phyloP scores from a whole-genome alignment of 306 rosid species.

The Cucumis hystrix region DNA sequence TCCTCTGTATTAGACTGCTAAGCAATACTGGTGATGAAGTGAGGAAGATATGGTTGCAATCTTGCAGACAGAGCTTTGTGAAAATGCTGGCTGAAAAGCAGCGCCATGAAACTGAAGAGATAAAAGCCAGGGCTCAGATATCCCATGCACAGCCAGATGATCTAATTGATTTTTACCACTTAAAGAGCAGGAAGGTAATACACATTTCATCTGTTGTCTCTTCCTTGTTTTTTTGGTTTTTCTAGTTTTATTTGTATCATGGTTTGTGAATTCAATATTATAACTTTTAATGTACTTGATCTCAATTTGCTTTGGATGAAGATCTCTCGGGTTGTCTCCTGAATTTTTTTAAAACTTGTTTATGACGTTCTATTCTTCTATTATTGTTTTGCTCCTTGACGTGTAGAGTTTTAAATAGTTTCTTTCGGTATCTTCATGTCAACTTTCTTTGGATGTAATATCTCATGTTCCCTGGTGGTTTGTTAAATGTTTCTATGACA shows the following conservation, averaged over 20 bases:
- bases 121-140: conserved; percentile 71
- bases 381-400: not conserved
- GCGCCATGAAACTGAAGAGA: conserved; percentile 71
- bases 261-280: not conserved
- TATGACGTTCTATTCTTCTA: not conserved
- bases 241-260: not conserved
- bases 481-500: not conserved
- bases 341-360: not conserved
- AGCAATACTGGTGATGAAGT: conserved; percentile 63
- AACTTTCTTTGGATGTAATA: not conserved
- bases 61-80: conserved; percentile 90
- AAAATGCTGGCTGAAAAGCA: conserved; percentile 96
- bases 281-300: not conserved
- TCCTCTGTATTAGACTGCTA: conserved; percentile 66
- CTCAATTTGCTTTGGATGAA: not conserved
- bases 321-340: not conserved
- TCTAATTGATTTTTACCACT: conserved; percentile 93
- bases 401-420: not conserved
- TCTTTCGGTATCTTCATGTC: not conserved
- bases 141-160: conserved; percentile 95
- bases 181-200: conserved; percentile 93
- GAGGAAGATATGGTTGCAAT: conserved; percentile 74
- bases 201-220: conserved; percentile 10
- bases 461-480: not conserved
- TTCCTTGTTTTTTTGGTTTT: not conserved